phyloP scores from a whole-genome alignment of 208 protist species.

The Trypanosoma theileri region DNA sequence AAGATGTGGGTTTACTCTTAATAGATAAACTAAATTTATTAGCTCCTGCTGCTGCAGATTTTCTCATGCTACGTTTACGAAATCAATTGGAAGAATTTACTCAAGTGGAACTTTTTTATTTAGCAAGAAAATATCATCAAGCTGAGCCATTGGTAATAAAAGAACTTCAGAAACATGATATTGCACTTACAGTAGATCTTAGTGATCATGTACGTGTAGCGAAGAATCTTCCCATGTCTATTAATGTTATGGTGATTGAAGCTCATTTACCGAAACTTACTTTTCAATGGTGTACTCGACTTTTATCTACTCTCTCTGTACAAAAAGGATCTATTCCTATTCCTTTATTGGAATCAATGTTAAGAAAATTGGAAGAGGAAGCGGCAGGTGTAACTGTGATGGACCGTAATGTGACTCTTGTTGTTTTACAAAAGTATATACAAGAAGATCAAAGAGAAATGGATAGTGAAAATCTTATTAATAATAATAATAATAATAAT shows the following conservation, averaged over 20 bases:
- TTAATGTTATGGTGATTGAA: constrained; percentile 48
- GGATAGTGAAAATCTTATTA: not conserved
- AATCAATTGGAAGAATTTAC: constrained; percentile 43
- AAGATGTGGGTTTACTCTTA: constrained; percentile 50
- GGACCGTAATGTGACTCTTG: constrained; percentile 71
- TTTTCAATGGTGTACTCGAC: constrained; percentile 65
- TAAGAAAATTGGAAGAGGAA: constrained; percentile 42
- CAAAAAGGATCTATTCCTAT: constrained; percentile 52
- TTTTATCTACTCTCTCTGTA: constrained; percentile 56
- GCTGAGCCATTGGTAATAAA: constrained; percentile 35
- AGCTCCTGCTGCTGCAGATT: constrained; percentile 37
- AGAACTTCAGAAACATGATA: constrained; percentile 45
- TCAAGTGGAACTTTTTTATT: constrained; percentile 57
- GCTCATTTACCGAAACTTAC: constrained; percentile 51
- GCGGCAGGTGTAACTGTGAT: constrained; percentile 29
- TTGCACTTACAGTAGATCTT: constrained; percentile 57
- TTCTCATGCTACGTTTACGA: constrained; percentile 34
- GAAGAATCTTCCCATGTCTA: constrained; percentile 58
- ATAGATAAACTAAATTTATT: constrained; percentile 41
- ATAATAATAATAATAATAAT: not conserved
- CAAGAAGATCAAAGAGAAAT: constrained; percentile 2
- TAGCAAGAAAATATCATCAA: constrained; percentile 51
- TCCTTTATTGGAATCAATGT: constrained; percentile 40
- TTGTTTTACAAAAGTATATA: constrained; percentile 68
- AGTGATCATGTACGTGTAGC: constrained; percentile 54